Conservation (phyloP, 495 filamentous ascomycete genomes). For the Penicillium taxi region DNA sequence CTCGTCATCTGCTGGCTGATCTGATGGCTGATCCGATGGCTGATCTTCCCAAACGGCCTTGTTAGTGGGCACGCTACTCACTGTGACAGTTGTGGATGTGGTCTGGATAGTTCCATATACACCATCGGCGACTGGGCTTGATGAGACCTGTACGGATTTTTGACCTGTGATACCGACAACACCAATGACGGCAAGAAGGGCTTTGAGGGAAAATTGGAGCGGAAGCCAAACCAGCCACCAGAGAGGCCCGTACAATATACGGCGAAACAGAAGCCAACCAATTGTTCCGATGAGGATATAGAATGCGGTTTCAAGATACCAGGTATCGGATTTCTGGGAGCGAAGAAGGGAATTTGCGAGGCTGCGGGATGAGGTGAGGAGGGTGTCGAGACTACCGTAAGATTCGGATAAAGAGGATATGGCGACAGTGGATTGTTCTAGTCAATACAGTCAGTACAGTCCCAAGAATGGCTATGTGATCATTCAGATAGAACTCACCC, state of each 20-base stretch:
- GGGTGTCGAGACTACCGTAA: constrained; percentile 68
- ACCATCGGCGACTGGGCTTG: constrained; percentile 6
- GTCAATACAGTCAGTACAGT: constrained; percentile 7
- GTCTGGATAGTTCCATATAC: constrained; percentile 11
- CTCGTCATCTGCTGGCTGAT: too few species aligned
- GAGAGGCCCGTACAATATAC: constrained; percentile 78
- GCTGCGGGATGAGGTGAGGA: constrained; percentile 63
- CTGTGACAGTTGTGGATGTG: constrained; percentile 12
- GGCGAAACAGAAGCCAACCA: constrained; percentile 74
- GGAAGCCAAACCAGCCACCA: constrained; percentile 86
- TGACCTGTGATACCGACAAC: constrained; percentile 30
- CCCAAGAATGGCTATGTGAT: not conserved
- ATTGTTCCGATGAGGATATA: constrained; percentile 71
- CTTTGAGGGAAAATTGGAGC: constrained; percentile 50
- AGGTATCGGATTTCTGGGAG: constrained; percentile 89
- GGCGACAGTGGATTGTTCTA: constrained; percentile 66
- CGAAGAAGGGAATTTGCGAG: constrained; percentile 72
- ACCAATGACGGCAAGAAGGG: constrained; percentile 38
- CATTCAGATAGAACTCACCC: constrained; percentile 22
- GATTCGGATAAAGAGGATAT: constrained; percentile 68
- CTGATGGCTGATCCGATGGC: constrained; percentile 13
- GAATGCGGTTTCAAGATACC: constrained; percentile 87
- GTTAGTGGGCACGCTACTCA: constrained; percentile 9
- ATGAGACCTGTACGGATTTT: constrained; percentile 22
- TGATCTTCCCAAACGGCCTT: constrained; percentile 20